These are phyloP conservation scores for Euphorbia pulcherrima DNA, from an alignment of 345 rosid species.

Conservation along the genomic window DNA sequence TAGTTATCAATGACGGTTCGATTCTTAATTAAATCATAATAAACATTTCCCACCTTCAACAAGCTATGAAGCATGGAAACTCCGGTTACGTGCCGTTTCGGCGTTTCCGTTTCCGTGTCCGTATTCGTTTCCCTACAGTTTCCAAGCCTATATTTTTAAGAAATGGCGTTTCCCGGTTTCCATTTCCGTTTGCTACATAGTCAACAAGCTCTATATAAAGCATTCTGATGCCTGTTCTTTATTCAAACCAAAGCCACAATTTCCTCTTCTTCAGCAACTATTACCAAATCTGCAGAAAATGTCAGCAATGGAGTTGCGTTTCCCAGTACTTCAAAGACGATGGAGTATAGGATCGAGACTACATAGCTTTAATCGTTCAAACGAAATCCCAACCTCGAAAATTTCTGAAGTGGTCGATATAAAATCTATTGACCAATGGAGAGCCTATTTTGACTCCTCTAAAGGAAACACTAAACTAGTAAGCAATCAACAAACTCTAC, in stretches of 20 bases:
- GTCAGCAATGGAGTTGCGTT: conserved; percentile 7
- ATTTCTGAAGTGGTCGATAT: conserved; percentile 36
- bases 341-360: conserved; percentile 27
- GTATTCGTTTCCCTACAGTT: too few relatives aligned
- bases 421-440: conserved; percentile 57
- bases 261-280: not conserved
- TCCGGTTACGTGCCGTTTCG: too few relatives aligned
- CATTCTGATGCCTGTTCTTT: not conserved
- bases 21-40: conserved; percentile 5
- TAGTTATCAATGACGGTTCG: too few relatives aligned
- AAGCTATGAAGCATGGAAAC: too few relatives aligned
- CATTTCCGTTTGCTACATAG: too few relatives aligned
- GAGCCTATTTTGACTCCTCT: conserved; percentile 43
- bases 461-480: conserved; percentile 64
- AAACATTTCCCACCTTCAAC: not conserved
- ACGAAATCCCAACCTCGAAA: not conserved
- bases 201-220: conserved; percentile 28
- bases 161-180: too few relatives aligned
- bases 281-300: not conserved
- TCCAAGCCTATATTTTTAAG: too few relatives aligned
- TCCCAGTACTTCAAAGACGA: conserved; percentile 2
- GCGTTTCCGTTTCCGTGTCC: too few relatives aligned
- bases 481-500: not conserved
- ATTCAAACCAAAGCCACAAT: not conserved
- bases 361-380: not conserved